Base-by-base conservation (phyloP, 2,329 filamentous ascomycete species). In the Phialophora tarda region DNA sequence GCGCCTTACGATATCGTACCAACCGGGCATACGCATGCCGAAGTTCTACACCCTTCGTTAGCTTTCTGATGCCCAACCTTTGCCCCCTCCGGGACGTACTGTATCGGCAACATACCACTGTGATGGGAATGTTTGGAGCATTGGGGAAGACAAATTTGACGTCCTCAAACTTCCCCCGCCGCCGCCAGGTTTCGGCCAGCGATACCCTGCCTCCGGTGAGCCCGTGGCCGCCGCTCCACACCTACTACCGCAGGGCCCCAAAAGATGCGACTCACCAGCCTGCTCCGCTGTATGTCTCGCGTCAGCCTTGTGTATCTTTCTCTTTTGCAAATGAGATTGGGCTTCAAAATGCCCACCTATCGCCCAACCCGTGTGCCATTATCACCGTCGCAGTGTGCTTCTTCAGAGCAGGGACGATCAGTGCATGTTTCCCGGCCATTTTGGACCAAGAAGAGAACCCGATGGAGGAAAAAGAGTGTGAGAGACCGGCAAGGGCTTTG, bases 71-170 rank as follows among this genome's bases (percentile, higher is more conserved):
- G 17, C 23, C 32, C 47, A 23, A 28, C 34, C 28, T 41, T 55
- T 38, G 12, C 55, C 28, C 32, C 8, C 61, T 23, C 21, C 17
- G 28, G 14, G 14, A 7, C 17, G 14, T 26, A 23, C 21, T 34
- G 2, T 12, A 4, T 34, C 26, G 7, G 30, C 21, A 28, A 80
- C 85, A 74, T 80, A 92, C 90, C 73, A 89, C 83, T n/a, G 92
- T 93, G 76, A 97, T 92, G 34, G 93, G 92, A 62, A 96, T 95
- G 44, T 79, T 81, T 4, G 94, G 93, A 30, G 95, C 95, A 81
- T 97, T 91, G 17, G 95, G 95, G 78, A 99, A 89, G 75, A 99
- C 87, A 78, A 98, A 98, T 76, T 94, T 91, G 77, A 97, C 91
- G 79, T 97, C 91, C 65, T 93, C 87, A 70, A 98, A 92, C 75